These are phyloP conservation scores for Avena insularis DNA, from an alignment of 176 grass and related monocot genomes.

Conservation along the genomic window DNA sequence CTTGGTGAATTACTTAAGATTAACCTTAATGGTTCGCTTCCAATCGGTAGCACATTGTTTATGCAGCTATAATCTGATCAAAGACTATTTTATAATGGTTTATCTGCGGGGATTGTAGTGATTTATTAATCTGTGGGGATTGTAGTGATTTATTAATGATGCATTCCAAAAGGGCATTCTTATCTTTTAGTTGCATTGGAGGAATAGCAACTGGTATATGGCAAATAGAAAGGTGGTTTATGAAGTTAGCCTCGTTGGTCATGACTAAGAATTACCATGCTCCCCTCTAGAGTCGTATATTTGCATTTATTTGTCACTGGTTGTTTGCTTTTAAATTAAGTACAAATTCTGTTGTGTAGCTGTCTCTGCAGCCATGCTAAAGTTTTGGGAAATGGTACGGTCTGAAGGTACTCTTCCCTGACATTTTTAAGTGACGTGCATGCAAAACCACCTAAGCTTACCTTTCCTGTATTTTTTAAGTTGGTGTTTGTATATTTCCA, in stretches of 20 bases:
- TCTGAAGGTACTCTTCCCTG: not conserved
- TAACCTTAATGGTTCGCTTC: no score
- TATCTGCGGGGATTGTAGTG: not conserved
- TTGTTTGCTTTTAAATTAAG: not conserved
- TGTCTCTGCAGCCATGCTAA: conserved; percentile 13
- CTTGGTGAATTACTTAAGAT: not conserved
- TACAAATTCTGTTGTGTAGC: not conserved
- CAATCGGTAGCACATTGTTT: not conserved
- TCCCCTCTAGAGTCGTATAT: not conserved
- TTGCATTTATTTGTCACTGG: not conserved
- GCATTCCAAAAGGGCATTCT: not conserved
- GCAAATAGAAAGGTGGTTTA: not conserved
- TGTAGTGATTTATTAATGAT: not conserved
- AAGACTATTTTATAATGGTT: not conserved
- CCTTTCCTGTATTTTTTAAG: not conserved
- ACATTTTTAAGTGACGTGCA: not conserved
- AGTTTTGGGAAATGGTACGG: not conserved
- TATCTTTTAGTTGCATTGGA: not conserved
- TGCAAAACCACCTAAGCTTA: not conserved
- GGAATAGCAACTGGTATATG: not conserved
- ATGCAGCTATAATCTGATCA: conserved; percentile 7
- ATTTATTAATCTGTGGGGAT: not conserved
- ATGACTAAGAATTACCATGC: conserved; percentile 1
- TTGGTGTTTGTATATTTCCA: not conserved
- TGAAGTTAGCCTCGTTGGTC: not conserved